Evolutionary conservation across 73 alveolate species (phyloP).

Genomic region (Paramecium sonneborni): DNA sequence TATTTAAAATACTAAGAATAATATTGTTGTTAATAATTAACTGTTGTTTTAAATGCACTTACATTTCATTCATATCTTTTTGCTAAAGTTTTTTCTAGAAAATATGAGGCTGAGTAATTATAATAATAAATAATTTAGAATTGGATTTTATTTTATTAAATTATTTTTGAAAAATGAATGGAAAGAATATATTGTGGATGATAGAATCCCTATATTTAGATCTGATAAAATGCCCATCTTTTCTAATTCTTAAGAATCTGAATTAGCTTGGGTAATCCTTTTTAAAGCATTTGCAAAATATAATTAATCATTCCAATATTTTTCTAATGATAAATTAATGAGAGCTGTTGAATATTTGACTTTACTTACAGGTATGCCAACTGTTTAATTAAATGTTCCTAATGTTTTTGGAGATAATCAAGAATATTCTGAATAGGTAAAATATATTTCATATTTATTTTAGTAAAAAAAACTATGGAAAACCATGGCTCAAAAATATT

Average conservation of each 20-base stretch:
- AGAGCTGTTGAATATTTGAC: constrained; percentile 4
- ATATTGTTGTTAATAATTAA: constrained; percentile 37
- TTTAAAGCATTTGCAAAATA: constrained; percentile 47
- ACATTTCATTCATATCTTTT: constrained; percentile 13
- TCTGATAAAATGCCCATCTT: not conserved
- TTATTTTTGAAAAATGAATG: not conserved
- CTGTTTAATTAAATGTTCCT: not conserved
- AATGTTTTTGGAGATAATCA: not conserved
- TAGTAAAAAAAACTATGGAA: constrained; percentile 33
- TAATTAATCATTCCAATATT: not conserved
- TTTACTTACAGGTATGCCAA: constrained; percentile 32
- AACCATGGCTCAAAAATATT: not conserved
- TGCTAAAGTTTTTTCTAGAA: not conserved
- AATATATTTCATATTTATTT: not conserved
- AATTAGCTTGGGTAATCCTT: not conserved
- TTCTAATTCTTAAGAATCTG: not conserved
- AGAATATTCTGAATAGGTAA: not conserved
- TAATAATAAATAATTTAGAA: not conserved
- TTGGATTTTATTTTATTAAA: constrained; percentile 23
- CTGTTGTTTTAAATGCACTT: not conserved
- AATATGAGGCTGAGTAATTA: constrained; percentile 54
- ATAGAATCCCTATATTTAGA: constrained; percentile 4
- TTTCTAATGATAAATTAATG: not conserved
- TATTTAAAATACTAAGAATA: constrained; percentile 14
- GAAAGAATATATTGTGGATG: constrained; percentile 23